Evolutionary conservation across 139 green algal species (phyloP), one percentile per base, ranked within the genome.

Genomic region (Chlorella sp.): DNA sequence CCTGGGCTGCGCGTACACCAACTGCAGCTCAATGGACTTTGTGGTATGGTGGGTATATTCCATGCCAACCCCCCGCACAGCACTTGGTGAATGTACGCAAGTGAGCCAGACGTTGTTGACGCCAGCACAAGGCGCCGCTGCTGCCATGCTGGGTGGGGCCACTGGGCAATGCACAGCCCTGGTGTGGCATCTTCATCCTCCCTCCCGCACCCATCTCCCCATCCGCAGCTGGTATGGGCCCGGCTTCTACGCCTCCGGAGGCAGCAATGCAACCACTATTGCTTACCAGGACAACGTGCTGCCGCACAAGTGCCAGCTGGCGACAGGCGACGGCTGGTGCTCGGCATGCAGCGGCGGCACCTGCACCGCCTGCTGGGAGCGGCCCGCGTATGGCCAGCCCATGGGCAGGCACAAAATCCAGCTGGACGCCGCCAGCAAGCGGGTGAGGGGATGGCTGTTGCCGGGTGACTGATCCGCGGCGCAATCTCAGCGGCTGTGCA

Each of bases 361-460:
- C 24, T 56, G 41, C 72, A 77, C 72, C 43, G 26, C 41, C 34
- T 77, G 72, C 72, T 77, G 22, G 41, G 72, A 77, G 43, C 72
- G 72, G 26, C 72, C 72, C 34, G 54, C 34, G 7, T 77, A 77
- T 19, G 72, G 72, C 20, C 72, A 77, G 72, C 28, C 43, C 26
- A 60, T 77, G 72, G 72, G 72, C 34, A 36, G 43, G 72, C 41
- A 77, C 26, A 58, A 77, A 8, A 77, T 77, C 26, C 41, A 36
- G 28, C 72, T 77, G 41, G 72, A 77, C 34, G 41, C 28, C 4
- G 72, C 72, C 24, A 77, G 41, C 19, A 46, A 46, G 36, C 26
- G 36, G 68, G 51, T 60, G 51, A 60, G 51, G 13, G 22, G 46
- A 16, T 11, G 22, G 51, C 51, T 60, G 51, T 60, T n/a, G n/a